Percentiles rank a stretch among this genome's conserved stretches.
Conservation (phyloP, 179 eudicot genomes). For the Carnegiea gigantea region DNA sequence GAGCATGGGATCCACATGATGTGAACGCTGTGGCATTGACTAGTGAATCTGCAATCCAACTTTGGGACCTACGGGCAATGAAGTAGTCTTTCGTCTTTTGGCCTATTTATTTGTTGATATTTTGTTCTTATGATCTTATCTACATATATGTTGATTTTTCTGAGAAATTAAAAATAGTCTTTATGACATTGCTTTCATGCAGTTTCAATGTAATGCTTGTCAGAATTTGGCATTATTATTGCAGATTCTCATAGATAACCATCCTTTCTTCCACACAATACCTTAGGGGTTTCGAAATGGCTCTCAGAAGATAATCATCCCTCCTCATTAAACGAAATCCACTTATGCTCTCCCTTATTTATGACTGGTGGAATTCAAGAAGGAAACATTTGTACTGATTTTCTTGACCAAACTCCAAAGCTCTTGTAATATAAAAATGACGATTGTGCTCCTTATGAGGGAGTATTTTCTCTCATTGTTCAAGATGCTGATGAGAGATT, state of each 20-base stretch:
- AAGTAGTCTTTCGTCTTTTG: constrained; percentile 51
- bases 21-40: constrained; percentile 70
- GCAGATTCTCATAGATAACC: neutral
- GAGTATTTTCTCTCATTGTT: too few species aligned
- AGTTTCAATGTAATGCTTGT: neutral
- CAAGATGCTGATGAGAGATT: too few species aligned
- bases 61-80: constrained; percentile 95
- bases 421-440: neutral
- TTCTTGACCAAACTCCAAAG: neutral
- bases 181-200: neutral
- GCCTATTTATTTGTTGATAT: constrained; percentile 12
- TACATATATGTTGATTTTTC: neutral
- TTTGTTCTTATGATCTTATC: constrained; percentile 6
- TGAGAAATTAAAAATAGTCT: neutral
- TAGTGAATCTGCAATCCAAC: constrained; percentile 80
- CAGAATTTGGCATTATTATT: neutral
- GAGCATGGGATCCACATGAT: constrained; percentile 99
- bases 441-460: too few species aligned
- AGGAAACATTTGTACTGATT: neutral
- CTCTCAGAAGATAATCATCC: neutral
- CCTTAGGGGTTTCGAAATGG: neutral
- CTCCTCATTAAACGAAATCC: neutral
- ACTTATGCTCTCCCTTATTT: neutral
- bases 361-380: neutral
- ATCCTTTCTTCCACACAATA: neutral